These are phyloP conservation scores for Scleroderma bovista DNA, from an alignment of 768 basidiomycete species.

Conservation along the genomic window DNA sequence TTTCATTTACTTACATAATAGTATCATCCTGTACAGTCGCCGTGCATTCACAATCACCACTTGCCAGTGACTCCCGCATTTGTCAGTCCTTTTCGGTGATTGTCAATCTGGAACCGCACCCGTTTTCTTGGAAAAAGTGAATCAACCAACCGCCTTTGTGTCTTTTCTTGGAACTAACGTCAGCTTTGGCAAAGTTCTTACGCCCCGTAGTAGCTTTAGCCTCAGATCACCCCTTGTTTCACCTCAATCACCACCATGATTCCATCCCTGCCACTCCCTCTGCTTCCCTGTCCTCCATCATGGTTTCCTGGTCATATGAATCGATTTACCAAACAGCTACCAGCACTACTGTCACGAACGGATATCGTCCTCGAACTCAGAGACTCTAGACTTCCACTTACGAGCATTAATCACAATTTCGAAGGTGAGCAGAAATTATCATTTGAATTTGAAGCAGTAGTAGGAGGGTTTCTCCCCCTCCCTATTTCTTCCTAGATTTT, in stretches of 20 bases:
- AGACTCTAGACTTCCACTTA: slow-evolving; percentile 88
- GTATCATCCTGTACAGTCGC: too few relatives aligned
- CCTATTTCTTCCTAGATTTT: too few relatives aligned
- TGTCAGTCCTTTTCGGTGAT: not conserved
- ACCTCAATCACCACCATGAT: slow-evolving; percentile 20
- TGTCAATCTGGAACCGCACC: not conserved
- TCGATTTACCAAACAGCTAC: slow-evolving; percentile 73
- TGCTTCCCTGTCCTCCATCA: slow-evolving; percentile 71
- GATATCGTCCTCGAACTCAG: slow-evolving; percentile 93
- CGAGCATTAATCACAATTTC: slow-evolving; percentile 86
- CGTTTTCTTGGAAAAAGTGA: not conserved
- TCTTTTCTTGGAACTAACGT: not conserved
- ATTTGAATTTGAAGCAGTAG: not conserved
- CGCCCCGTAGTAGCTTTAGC: slow-evolving; percentile 3
- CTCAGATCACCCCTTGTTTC: slow-evolving; percentile 9
- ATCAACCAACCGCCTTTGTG: not conserved
- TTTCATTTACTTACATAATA: too few relatives aligned
- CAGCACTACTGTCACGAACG: slow-evolving; percentile 70
- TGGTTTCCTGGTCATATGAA: slow-evolving; percentile 98
- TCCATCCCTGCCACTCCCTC: slow-evolving; percentile 34
- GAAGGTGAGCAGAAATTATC: slow-evolving; percentile 52
- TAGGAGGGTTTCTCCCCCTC: too few relatives aligned
- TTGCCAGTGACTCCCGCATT: too few relatives aligned
- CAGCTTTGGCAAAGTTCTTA: slow-evolving; percentile 3
- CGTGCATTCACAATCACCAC: not conserved